Conservation (phyloP, 805 yeast genomes). For the Ogataea angusta region DNA sequence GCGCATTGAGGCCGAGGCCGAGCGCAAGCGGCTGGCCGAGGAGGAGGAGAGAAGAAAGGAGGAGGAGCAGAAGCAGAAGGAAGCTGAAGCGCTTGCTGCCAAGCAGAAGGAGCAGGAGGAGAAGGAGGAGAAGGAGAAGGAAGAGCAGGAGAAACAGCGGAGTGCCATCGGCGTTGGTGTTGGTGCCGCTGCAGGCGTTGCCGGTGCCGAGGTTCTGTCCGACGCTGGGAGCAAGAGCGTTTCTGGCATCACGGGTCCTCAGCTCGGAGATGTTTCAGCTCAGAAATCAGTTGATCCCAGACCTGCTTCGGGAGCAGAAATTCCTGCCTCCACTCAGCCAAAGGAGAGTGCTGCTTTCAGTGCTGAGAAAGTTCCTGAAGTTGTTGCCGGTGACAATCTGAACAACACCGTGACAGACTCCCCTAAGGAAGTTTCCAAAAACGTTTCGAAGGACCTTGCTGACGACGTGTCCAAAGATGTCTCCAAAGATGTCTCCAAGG, state of each 20-base stretch:
- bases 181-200: not conserved
- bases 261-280: not conserved
- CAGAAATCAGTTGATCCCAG: too few relatives aligned
- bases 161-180: slow-evolving; percentile 7
- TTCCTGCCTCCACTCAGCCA: too few relatives aligned
- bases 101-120: slow-evolving; percentile 28
- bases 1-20: slow-evolving; percentile 38
- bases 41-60: slow-evolving; percentile 36
- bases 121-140: slow-evolving; percentile 3
- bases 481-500: too few relatives aligned
- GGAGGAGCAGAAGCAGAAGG: slow-evolving; percentile 37
- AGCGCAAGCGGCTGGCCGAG: slow-evolving; percentile 39
- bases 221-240: not conserved
- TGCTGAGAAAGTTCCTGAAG: too few relatives aligned
- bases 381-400: not conserved
- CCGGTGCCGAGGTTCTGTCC: not conserved
- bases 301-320: too few relatives aligned
- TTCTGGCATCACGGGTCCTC: not conserved
- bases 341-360: too few relatives aligned
- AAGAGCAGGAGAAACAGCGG: slow-evolving; percentile 1
- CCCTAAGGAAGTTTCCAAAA: not conserved
- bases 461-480: not conserved
- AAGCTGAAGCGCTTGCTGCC: slow-evolving; percentile 31
- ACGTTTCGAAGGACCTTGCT: not conserved
- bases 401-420: not conserved